Evolutionary conservation across 179 eudicot genomes (phyloP), one percentile per base, ranked within the genome.

Genomic region (Carnegiea gigantea): DNA sequence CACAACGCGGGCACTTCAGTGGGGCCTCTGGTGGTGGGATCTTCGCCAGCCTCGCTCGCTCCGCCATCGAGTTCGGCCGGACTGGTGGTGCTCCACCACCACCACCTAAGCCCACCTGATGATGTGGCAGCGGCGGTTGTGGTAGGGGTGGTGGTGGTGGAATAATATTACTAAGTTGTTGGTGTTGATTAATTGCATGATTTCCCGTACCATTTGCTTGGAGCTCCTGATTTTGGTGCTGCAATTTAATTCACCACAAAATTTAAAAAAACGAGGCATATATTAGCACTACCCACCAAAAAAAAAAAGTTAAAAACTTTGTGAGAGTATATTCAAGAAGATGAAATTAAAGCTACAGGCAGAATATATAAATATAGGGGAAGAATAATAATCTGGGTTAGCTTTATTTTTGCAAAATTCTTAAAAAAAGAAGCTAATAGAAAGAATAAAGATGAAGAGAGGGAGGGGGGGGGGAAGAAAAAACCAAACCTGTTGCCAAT

Each of bases 401-500:
- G 73, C 62, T 72, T 60, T 33, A 54, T 59, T 65, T 30, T 68
- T n/a, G 46, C 75, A 33, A 38, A 40, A 8, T 77, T 24, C 75
- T 86, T 84, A 11, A 70, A 82, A 81, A 81, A 79, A 65, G 79
- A 88, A 85, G 86, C 85, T 77, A 46, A 51, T 62, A 82, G 28
- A 54, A 54, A 38, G 77, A 67, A 82, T 51, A 82, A 51, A 48
- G 23, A 46, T 9, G 51, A 76, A 23, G 28, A 33, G 13, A 17
- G 23, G 12, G 59, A 70, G 40, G 23, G 20, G 13, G 23, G 12
- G 59, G 68, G 28, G 2, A 5, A 28, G 13, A 70, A 71, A 79
- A 28, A 88, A 76, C 43, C 81, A 76, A 87, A 93, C 97, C 93
- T 92, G 98, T 79, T 94, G 98, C 97, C 97, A 92, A 87, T 92